Base-by-base conservation (phyloP, 1,284 basidiomycete species). In the Anthracocystis panici-leucophaei region DNA sequence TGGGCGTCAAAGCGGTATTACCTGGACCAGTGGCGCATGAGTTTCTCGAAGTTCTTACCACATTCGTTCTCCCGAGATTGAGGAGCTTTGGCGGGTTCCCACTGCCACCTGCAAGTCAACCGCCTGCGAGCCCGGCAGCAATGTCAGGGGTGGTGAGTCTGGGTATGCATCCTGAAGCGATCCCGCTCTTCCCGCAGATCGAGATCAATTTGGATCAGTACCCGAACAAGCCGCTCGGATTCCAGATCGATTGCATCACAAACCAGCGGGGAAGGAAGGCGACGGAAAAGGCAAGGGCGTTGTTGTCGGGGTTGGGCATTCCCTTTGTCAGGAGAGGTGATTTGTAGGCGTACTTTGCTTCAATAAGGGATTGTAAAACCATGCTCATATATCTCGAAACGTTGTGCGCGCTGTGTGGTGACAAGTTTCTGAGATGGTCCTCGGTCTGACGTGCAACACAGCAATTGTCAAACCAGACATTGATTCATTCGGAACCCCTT, bases 31-130 rank as follows among this genome's bases (percentile, higher is more conserved):
- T 91, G 72, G 97, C 97, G 92, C 97, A 94, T 88, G 92, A 94
- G 80, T 97, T 99, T 86, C 87, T 99, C 66, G 91, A 91, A 70
- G 91, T 90, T 8, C 90, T 99, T 77, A 90, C 91, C 79, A 95
- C 97, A 80, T 98, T 98, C 84, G 96, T 99, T 56, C 88, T 98
- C 23, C 97, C 96, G 3, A 90, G 96, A 23, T 86, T 97, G 74
- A 90, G 95, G 80, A 95, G 97, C 79, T 99, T 95, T 87, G 88
- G 89, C 8, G 97, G 96, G 25, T 86, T 99, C 68, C 84, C 89
- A 4, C 87, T 95, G 65, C 91, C 92, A 62, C 88, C 92, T 44
- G 75, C 78, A 25, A 73, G 56, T 52, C 84, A 78, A 63, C 81
- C 68, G 16, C 52, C 73, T 25, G 57, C 77, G 40, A 79, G 77